Conservation (phyloP, 208 protist genomes). For the Leishmania tropica region DNA sequence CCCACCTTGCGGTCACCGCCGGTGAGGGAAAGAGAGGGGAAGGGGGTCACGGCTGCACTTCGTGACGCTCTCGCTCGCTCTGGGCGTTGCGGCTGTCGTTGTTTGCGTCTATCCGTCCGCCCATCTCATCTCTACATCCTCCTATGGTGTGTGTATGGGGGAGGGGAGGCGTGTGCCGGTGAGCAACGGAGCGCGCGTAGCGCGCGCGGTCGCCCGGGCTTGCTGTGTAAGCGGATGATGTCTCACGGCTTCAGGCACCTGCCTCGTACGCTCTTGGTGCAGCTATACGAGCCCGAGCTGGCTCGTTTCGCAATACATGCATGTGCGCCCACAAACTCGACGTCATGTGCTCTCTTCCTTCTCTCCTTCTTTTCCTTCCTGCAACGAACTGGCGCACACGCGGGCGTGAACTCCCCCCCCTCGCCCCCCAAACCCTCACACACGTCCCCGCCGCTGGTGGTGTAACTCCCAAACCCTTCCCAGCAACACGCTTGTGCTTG, state of each 20-base stretch:
- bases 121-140: too few relatives aligned
- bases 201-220: too few relatives aligned
- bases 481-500: neutral
- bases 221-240: too few relatives aligned
- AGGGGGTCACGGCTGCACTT: too few relatives aligned
- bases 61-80: too few relatives aligned
- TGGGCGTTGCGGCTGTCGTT: too few relatives aligned
- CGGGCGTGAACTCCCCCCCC: neutral
- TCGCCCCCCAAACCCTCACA: neutral
- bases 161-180: too few relatives aligned
- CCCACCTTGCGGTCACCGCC: neutral
- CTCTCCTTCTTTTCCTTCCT: neutral
- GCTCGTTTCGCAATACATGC: neutral
- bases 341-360: neutral
- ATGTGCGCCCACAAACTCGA: neutral
- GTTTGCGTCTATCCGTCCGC: too few relatives aligned
- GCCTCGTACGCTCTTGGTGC: neutral
- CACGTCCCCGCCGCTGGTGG: neutral
- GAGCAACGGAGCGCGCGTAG: too few relatives aligned
- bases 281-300: neutral
- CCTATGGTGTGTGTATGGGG: too few relatives aligned
- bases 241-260: neutral
- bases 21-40: too few relatives aligned
- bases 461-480: neutral
- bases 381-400: neutral